Conservation (phyloP, 176 grass and related monocot species). For the Phragmites australis region DNA sequence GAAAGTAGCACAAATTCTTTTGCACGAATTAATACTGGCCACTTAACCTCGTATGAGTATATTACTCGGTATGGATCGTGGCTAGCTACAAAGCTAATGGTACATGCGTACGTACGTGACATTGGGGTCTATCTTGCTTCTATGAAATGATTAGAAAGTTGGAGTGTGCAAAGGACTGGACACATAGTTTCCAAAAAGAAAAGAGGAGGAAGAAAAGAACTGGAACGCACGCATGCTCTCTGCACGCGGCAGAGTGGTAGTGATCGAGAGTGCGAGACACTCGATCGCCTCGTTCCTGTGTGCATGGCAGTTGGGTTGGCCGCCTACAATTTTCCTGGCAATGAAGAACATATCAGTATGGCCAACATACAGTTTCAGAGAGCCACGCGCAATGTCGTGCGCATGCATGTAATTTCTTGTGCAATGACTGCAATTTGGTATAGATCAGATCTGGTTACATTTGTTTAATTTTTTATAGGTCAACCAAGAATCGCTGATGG, state of each 20-base stretch:
- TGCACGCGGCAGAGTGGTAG: constrained; percentile 34
- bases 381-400: neutral
- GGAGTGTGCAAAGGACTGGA: constrained; percentile 4
- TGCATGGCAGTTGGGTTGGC: neutral
- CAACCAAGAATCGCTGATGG: neutral
- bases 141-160: constrained; percentile 34
- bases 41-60: neutral
- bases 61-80: neutral
- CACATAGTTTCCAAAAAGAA: constrained; percentile 1
- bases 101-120: neutral
- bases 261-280: constrained; percentile 17
- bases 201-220: neutral
- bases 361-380: neutral
- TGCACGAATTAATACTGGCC: too few relatives aligned
- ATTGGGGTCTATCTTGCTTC: neutral
- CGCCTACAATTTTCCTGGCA: neutral
- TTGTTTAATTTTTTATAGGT: constrained; percentile 4
- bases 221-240: constrained; percentile 37
- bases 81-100: neutral
- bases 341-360: neutral
- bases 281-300: constrained; percentile 8
- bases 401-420: neutral
- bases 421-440: neutral
- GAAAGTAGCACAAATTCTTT: too few relatives aligned
- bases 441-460: neutral